Percentiles rank a stretch among this genome's conserved stretches.
phyloP scores from a whole-genome alignment of 352 stramenopile species.

The Elongisporangium undulatum region DNA sequence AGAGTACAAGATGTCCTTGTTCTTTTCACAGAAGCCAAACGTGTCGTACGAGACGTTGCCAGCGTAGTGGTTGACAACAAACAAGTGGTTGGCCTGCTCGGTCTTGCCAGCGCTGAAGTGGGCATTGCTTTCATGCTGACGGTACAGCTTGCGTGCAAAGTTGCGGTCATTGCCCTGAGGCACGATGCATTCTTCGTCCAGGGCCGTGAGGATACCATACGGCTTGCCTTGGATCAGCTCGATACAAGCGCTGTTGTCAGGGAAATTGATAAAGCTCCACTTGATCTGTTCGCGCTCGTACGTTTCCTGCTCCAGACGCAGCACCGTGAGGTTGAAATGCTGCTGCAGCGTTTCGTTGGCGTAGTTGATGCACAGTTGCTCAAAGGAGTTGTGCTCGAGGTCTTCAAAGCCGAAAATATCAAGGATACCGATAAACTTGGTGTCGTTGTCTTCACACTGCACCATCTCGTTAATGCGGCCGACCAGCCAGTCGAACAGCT shows the following conservation, averaged over 20 bases:
- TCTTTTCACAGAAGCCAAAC: conserved; percentile 96
- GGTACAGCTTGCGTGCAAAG: conserved; percentile 80
- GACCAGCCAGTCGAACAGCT: conserved; percentile 93
- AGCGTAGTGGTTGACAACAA: conserved; percentile 91
- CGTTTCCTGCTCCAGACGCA: conserved; percentile 84
- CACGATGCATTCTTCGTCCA: conserved; percentile 90
- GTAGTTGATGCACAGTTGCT: conserved; percentile 95
- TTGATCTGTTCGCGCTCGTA: conserved; percentile 87
- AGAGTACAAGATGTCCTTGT: conserved; percentile 90
- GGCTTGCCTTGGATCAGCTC: conserved; percentile 87
- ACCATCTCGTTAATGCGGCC: conserved; percentile 84
- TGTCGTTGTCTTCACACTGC: conserved; percentile 44
- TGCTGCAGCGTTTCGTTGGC: conserved; percentile 92
- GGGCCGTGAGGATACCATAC: conserved; percentile 74
- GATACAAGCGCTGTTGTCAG: conserved; percentile 87
- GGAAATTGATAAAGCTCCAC: conserved; percentile 90
- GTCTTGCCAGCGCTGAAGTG: conserved; percentile 79
- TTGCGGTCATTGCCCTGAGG: conserved; percentile 85
- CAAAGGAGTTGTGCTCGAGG: conserved; percentile 90
- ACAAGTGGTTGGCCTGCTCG: conserved; percentile 74
- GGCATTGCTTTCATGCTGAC: conserved; percentile 56
- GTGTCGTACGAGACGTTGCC: conserved; percentile 91
- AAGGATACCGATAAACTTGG: conserved; percentile 70
- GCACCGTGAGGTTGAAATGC: conserved; percentile 89
- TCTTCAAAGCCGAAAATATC: conserved; percentile 91